A percentile compares a stretch with the other conserved stretches of the same genome.
Evolutionary conservation across 495 filamentous ascomycete species (phyloP).

Genomic region (Penicillium cataractarum): DNA sequence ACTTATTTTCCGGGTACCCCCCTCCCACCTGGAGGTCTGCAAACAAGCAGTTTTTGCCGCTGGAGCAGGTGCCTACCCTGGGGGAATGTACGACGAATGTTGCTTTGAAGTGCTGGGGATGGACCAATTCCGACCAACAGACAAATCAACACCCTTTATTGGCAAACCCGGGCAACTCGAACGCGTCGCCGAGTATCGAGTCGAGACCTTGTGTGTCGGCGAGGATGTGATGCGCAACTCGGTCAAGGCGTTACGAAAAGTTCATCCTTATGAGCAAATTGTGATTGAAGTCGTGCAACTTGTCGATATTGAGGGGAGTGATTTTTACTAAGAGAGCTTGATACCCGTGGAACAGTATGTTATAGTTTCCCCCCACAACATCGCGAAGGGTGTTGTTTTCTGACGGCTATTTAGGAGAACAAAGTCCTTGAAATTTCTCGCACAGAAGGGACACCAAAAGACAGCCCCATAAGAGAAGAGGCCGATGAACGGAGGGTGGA

Average conservation of each 20-base stretch:
- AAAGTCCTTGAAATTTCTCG: background rate
- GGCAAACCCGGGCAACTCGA: constrained; percentile 56
- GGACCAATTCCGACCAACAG: constrained; percentile 63
- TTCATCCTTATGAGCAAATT: constrained; percentile 28
- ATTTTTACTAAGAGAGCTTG: background rate
- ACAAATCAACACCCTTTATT: constrained; percentile 60
- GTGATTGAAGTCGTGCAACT: constrained; percentile 10
- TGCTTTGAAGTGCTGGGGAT: constrained; percentile 58
- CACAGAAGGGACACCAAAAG: background rate
- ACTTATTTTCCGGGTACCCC: constrained; percentile 63
- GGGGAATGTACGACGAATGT: constrained; percentile 64
- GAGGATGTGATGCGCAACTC: constrained; percentile 33
- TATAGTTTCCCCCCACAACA: background rate
- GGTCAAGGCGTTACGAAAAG: constrained; percentile 58
- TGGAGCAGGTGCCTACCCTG: constrained; percentile 64
- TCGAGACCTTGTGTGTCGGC: constrained; percentile 55
- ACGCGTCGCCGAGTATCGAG: constrained; percentile 50
- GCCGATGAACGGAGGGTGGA: constrained; percentile 5
- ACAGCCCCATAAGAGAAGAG: background rate
- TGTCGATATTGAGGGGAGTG: background rate
- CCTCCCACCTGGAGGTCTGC: constrained; percentile 46
- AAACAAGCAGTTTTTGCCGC: constrained; percentile 67
- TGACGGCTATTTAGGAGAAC: background rate
- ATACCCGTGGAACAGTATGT: background rate
- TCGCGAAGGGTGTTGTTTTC: background rate